These are phyloP conservation scores for Ulmus americana DNA, from an alignment of 331 rosid species.

Conservation along the genomic window DNA sequence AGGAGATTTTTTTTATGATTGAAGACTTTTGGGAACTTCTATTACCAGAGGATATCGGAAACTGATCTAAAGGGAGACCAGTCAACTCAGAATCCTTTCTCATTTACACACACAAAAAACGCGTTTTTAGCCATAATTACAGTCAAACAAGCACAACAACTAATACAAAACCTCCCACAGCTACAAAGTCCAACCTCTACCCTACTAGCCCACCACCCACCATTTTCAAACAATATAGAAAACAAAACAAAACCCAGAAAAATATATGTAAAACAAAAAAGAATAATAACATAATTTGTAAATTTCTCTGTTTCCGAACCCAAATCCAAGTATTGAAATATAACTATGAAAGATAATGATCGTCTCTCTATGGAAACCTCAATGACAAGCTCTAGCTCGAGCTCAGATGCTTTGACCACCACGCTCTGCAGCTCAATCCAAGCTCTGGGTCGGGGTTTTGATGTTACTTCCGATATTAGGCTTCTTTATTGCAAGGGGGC, in stretches of 20 bases:
- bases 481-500: slow-evolving; percentile 94
- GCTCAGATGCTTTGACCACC: slow-evolving; percentile 55
- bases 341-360: not conserved
- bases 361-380: not conserved
- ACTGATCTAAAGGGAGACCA: slow-evolving; percentile 6
- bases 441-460: slow-evolving; percentile 95
- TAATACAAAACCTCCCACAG: slow-evolving; percentile 13
- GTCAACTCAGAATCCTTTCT: slow-evolving; percentile 35
- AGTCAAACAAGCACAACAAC: slow-evolving; percentile 31
- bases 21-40: no score
- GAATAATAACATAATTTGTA: no score
- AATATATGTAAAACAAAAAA: not conserved
- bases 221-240: not conserved
- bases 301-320: not conserved
- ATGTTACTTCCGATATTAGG: slow-evolving; percentile 91
- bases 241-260: not conserved
- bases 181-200: slow-evolving; percentile 24
- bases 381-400: slow-evolving; percentile 21
- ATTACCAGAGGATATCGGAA: not conserved
- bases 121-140: slow-evolving; percentile 46
- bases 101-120: slow-evolving; percentile 16
- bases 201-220: slow-evolving; percentile 17
- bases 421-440: slow-evolving; percentile 75
- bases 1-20: no score
- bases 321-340: not conserved